Evolutionary conservation across 73 alveolate genomes (phyloP), one percentile per base, ranked within the genome.

Genomic region (Symbiodinium pilosum): DNA sequence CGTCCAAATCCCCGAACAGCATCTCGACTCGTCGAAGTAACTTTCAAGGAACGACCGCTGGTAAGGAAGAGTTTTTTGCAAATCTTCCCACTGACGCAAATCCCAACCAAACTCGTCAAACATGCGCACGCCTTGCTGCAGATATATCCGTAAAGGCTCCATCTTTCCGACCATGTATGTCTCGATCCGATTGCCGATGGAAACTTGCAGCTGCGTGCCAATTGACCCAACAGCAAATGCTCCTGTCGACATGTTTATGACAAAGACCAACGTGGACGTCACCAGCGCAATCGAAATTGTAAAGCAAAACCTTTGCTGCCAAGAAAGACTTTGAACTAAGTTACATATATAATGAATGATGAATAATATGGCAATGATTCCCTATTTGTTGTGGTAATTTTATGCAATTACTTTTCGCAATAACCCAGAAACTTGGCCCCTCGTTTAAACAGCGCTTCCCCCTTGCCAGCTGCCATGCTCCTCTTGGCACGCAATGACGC

Each of bases 201-300:
- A 81, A 36, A 20, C 42, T 42, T 81, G 88, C 54, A 81, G 88
- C 59, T 81, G 88, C 14, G 24, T 30, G 18, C 88, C 88, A 40
- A 81, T 81, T 3, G 88, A 81, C 26, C 88, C 88, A 9, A 81
- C 88, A 24, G 88, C 88, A 81, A 81, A 81, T 9, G 88, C 88
- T 40, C 88, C 88, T 8, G 88, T 81, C 39, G 88, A 39, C 88
- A 40, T 81, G 88, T 81, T 81, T 54, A 81, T 81, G 41, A 38
- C 34, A 59, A 81, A 81, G 88, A 81, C 88, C n/a, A 81, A 14
- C 59, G 59, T 39, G 21, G 56, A 81, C 26, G 88, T 81, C 59
- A 39, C 38, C 38, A 41, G 39, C 12, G 88, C 88, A 18, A 81
- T 12, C 14, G 34, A 39, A 34, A 81, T 7, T 40, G 88, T 59